A percentile compares a stretch with the other conserved stretches of the same genome.
Conservation (phyloP, 306 rosid genomes). For the Cicer judaicum region DNA sequence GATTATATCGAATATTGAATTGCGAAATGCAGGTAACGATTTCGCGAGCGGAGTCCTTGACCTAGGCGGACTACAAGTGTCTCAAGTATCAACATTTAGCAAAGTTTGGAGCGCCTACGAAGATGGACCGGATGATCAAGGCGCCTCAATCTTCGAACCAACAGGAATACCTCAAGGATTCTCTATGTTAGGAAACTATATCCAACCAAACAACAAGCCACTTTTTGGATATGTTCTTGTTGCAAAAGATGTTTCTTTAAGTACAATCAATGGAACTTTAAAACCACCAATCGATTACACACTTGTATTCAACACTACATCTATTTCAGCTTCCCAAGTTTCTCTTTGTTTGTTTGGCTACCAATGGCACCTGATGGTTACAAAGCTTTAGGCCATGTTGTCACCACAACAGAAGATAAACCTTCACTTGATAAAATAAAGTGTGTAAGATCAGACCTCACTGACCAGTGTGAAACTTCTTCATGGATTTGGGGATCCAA, state of each 20-base stretch:
- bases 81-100: slow-evolving; percentile 64
- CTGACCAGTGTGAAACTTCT: slow-evolving; percentile 55
- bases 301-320: slow-evolving; percentile 42
- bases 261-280: slow-evolving; percentile 35
- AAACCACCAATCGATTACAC: not conserved
- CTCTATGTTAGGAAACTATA: slow-evolving; percentile 63
- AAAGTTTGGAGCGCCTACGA: slow-evolving; percentile 63
- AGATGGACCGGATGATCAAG: slow-evolving; percentile 71
- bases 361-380: slow-evolving; percentile 69
- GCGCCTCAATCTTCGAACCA: slow-evolving; percentile 75
- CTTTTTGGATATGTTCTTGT: slow-evolving; percentile 75
- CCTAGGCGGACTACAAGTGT: slow-evolving; percentile 71
- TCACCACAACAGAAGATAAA: slow-evolving; percentile 61
- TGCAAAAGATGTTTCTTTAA: slow-evolving; percentile 50
- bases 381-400: slow-evolving; percentile 62
- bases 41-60: slow-evolving; percentile 67
- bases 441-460: slow-evolving; percentile 65
- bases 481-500: slow-evolving; percentile 67
- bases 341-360: slow-evolving; percentile 62
- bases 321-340: slow-evolving; percentile 47
- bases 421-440: slow-evolving; percentile 63
- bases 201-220: slow-evolving; percentile 72
- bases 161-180: slow-evolving; percentile 69
- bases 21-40: slow-evolving; percentile 46
- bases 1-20: not conserved